Conservation (phyloP, 768 basidiomycete genomes). For the Sporobolomyces roseus region DNA sequence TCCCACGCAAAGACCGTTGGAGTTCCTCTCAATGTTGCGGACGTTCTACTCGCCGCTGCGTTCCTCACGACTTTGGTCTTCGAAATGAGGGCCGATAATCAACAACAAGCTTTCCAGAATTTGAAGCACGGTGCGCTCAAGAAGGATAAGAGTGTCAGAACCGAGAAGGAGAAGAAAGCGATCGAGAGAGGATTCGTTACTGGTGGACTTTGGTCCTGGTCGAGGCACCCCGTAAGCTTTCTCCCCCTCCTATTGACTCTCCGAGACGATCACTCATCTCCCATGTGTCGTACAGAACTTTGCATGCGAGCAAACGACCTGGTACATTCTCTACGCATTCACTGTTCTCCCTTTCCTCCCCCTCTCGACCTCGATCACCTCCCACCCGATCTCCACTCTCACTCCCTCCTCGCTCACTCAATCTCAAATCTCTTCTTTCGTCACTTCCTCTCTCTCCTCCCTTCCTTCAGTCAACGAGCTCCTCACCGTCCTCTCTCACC, state of each 20-base stretch:
- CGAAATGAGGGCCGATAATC: constrained; percentile 86
- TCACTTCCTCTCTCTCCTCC: not conserved
- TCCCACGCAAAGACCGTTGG: constrained; percentile 58
- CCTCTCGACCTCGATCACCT: constrained; percentile 20
- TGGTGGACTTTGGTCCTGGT: constrained; percentile 77
- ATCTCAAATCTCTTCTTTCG: not conserved
- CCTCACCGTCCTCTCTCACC: constrained; percentile 46
- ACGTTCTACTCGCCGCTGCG: constrained; percentile 60
- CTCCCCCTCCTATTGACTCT: not conserved
- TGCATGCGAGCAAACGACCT: constrained; percentile 75
- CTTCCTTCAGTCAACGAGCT: constrained; percentile 57
- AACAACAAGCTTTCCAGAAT: constrained; percentile 63
- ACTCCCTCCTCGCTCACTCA: not conserved
- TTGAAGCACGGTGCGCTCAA: constrained; percentile 62
- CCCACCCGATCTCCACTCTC: constrained; percentile 33
- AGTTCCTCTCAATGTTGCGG: constrained; percentile 57
- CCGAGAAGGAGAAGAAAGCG: constrained; percentile 55
- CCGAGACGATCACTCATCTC: not conserved
- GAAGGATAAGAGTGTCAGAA: constrained; percentile 55
- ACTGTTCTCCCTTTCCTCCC: constrained; percentile 32
- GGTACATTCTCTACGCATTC: constrained; percentile 34
- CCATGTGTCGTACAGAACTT: constrained; percentile 57
- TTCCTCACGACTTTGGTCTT: constrained; percentile 60
- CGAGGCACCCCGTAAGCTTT: constrained; percentile 66
- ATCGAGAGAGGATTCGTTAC: constrained; percentile 77